A percentile compares a stretch with the other conserved stretches of the same genome.
These are phyloP conservation scores for Blastomyces parvus DNA, from an alignment of 2,329 filamentous ascomycete species.

Conservation along the genomic window DNA sequence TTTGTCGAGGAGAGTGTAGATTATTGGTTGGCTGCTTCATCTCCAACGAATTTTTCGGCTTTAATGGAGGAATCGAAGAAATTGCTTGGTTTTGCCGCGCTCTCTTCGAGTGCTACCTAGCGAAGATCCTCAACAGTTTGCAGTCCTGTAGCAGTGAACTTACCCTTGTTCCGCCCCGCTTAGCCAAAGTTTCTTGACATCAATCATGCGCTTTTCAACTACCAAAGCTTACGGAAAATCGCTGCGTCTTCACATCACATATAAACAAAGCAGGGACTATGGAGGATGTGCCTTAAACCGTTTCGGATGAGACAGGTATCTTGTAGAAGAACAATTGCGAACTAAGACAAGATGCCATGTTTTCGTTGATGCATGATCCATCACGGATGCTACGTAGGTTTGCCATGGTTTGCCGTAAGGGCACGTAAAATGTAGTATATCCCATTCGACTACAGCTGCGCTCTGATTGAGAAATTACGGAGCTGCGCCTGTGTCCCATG, in stretches of 20 bases:
- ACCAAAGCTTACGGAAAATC: not conserved
- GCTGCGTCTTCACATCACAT: not conserved
- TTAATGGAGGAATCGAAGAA: not conserved
- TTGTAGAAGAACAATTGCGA: not conserved
- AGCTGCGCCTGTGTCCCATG: not conserved
- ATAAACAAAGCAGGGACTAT: too few species aligned
- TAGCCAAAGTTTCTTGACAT: not conserved
- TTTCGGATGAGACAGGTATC: not conserved
- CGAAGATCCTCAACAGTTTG: not conserved
- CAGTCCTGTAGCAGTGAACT: too few species aligned
- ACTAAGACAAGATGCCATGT: not conserved
- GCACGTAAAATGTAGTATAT: not conserved
- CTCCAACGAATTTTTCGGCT: not conserved
- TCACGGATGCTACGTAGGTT: too few species aligned
- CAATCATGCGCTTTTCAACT: not conserved
- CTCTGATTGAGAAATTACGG: not conserved
- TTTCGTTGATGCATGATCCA: not conserved
- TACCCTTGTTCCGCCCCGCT: not conserved
- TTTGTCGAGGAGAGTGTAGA: too few species aligned
- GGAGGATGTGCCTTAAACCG: not conserved
- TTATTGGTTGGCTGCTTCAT: too few species aligned
- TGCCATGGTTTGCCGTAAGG: not conserved
- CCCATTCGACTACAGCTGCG: not conserved
- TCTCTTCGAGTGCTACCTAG: not conserved
- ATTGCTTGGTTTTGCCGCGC: not conserved